Percentiles rank a stretch among this genome's conserved stretches.
phyloP scores from a whole-genome alignment of 2,329 filamentous ascomycete genomes.

The Hypoxylon sp. region DNA sequence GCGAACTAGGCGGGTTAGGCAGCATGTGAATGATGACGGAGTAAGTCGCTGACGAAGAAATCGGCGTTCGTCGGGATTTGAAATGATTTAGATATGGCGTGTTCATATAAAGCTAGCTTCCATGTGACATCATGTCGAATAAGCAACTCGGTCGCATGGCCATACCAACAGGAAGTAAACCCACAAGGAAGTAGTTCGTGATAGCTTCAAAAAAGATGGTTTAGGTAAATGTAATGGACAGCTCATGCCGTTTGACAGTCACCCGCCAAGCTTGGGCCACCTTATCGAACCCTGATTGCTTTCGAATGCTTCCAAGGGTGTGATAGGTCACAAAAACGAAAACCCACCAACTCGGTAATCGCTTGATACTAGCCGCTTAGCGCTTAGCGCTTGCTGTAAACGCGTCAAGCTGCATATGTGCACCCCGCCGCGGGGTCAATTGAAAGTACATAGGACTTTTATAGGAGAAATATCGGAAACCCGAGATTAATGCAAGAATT shows the following conservation, averaged over 20 bases:
- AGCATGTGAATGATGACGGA: slow-evolving; percentile 9
- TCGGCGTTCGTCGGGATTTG: slow-evolving; percentile 1
- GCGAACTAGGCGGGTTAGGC: background rate
- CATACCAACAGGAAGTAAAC: slow-evolving; percentile 1
- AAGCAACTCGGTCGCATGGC: slow-evolving; percentile 4
- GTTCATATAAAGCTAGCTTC: slow-evolving; percentile 23
- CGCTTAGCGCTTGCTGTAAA: slow-evolving; percentile 31
- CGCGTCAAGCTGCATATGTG: slow-evolving; percentile 14
- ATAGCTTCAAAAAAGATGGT: slow-evolving; percentile 38
- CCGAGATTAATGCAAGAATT: slow-evolving; percentile 10
- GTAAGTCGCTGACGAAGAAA: slow-evolving; percentile 6
- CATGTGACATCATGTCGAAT: background rate
- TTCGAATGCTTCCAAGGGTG: background rate
- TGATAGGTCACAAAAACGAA: slow-evolving; percentile 28
- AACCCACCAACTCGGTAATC: slow-evolving; percentile 18
- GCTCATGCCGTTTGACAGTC: slow-evolving; percentile 19
- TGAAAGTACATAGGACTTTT: slow-evolving; percentile 14
- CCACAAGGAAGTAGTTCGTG: slow-evolving; percentile 18
- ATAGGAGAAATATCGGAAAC: slow-evolving; percentile 34
- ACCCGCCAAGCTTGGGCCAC: slow-evolving; percentile 26
- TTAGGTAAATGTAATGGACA: slow-evolving; percentile 26
- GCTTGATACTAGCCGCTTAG: slow-evolving; percentile 38
- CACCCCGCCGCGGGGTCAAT: slow-evolving; percentile 39
- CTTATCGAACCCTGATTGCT: background rate
- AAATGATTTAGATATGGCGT: background rate